phyloP scores from a whole-genome alignment of 306 rosid species.

The Astragalus glycyphyllos region DNA sequence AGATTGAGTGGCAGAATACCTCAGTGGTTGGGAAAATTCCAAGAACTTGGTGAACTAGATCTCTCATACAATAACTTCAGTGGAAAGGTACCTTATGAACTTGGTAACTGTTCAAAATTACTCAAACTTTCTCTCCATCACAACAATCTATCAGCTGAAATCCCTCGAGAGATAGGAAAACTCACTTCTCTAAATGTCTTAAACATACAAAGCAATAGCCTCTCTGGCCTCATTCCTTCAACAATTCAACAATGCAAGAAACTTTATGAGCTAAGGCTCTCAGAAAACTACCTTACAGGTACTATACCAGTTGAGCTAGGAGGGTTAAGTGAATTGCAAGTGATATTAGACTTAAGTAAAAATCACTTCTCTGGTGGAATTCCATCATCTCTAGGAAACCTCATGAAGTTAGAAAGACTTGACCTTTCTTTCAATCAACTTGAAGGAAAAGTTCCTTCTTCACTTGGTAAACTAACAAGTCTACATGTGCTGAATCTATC shows the following conservation, averaged over 20 bases:
- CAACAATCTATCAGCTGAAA: slow-evolving; percentile 76
- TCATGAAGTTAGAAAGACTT: slow-evolving; percentile 84
- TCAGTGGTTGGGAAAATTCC: slow-evolving; percentile 69
- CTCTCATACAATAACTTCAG: slow-evolving; percentile 74
- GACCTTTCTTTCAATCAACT: slow-evolving; percentile 80
- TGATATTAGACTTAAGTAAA: slow-evolving; percentile 74
- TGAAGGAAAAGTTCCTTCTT: slow-evolving; percentile 64
- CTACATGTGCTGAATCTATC: slow-evolving; percentile 82
- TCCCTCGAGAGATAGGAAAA: slow-evolving; percentile 85
- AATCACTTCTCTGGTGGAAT: slow-evolving; percentile 71
- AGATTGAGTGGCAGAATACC: slow-evolving; percentile 63
- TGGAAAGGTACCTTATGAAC: slow-evolving; percentile 71
- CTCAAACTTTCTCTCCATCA: slow-evolving; percentile 78
- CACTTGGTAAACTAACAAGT: slow-evolving; percentile 84
- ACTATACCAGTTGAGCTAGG: slow-evolving; percentile 74
- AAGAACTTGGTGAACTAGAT: slow-evolving; percentile 85
- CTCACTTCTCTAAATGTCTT: slow-evolving; percentile 84
- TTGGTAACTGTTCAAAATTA: slow-evolving; percentile 76
- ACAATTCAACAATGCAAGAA: slow-evolving; percentile 68
- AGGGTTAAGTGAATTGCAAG: slow-evolving; percentile 76
- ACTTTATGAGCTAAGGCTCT: slow-evolving; percentile 84
- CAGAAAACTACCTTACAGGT: slow-evolving; percentile 72
- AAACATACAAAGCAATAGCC: slow-evolving; percentile 66
- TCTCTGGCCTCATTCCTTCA: slow-evolving; percentile 77
- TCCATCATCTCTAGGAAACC: slow-evolving; percentile 75